phyloP scores from a whole-genome alignment of 2,329 filamentous ascomycete species.

The Colletotrichum cordylinicola region DNA sequence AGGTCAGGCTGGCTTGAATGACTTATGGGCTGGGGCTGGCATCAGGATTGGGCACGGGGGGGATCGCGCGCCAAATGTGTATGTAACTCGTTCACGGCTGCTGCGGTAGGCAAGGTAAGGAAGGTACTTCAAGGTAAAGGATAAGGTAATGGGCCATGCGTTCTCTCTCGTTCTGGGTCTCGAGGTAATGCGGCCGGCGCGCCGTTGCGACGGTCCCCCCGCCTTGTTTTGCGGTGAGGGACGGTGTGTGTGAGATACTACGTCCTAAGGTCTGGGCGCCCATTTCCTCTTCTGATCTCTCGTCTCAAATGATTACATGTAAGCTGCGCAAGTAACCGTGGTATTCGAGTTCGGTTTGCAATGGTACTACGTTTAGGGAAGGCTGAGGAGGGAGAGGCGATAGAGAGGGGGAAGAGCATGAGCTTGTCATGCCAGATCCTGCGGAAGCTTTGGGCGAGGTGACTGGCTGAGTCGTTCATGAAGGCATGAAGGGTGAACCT shows the following conservation, averaged over 20 bases:
- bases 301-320: neutral
- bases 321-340: neutral
- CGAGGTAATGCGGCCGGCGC: neutral
- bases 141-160: neutral
- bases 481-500: neutral
- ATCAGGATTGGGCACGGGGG: neutral
- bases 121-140: neutral
- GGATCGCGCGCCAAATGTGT: neutral
- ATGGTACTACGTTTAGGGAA: rapidly evolving
- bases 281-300: neutral
- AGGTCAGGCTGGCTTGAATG: neutral
- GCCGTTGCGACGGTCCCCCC: neutral
- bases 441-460: neutral
- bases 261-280: neutral
- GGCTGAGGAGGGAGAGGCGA: neutral
- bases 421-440: neutral
- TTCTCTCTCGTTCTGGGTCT: neutral
- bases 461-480: neutral
- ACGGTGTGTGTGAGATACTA: neutral
- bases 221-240: conserved; percentile 6
- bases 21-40: neutral
- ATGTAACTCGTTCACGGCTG: neutral
- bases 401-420: neutral
- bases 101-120: neutral
- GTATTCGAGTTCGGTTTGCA: neutral